phyloP scores from a whole-genome alignment of 768 basidiomycete species.

The Neoboletus magnificus region DNA sequence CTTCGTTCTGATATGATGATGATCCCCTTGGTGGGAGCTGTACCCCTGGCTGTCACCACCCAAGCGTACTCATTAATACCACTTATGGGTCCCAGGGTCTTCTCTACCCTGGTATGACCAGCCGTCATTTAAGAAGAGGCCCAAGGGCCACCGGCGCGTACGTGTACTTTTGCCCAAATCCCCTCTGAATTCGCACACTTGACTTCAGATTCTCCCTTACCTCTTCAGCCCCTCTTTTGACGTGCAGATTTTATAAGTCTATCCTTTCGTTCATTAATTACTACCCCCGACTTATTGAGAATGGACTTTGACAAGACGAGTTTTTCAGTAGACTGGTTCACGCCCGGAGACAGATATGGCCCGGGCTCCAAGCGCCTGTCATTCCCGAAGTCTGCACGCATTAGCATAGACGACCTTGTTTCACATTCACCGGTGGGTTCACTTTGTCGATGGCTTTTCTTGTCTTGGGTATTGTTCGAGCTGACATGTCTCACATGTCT shows the following conservation, averaged over 20 bases:
- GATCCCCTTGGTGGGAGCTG: neutral
- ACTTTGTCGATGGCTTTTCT: neutral
- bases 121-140: slow-evolving; percentile 17
- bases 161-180: neutral
- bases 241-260: slow-evolving; percentile 5
- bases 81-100: slow-evolving; percentile 15
- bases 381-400: slow-evolving; percentile 33
- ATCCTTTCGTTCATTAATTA: slow-evolving; percentile 4
- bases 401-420: slow-evolving; percentile 30
- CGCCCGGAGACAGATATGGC: slow-evolving; percentile 26
- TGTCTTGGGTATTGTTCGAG: neutral
- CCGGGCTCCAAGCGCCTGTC: slow-evolving; percentile 29
- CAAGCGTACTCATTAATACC: slow-evolving; percentile 7
- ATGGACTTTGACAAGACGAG: slow-evolving; percentile 34
- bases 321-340: slow-evolving; percentile 31
- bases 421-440: slow-evolving; percentile 27
- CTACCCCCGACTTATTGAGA: slow-evolving; percentile 8
- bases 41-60: neutral
- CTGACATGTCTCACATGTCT: slow-evolving; percentile 14
- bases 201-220: neutral
- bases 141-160: neutral
- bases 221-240: neutral
- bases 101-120: slow-evolving; percentile 11
- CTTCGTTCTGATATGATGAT: slow-evolving; percentile 6
- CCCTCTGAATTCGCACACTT: slow-evolving; percentile 4